Conservation (phyloP, 805 yeast species). For the Metschnikowia kofuensis region DNA sequence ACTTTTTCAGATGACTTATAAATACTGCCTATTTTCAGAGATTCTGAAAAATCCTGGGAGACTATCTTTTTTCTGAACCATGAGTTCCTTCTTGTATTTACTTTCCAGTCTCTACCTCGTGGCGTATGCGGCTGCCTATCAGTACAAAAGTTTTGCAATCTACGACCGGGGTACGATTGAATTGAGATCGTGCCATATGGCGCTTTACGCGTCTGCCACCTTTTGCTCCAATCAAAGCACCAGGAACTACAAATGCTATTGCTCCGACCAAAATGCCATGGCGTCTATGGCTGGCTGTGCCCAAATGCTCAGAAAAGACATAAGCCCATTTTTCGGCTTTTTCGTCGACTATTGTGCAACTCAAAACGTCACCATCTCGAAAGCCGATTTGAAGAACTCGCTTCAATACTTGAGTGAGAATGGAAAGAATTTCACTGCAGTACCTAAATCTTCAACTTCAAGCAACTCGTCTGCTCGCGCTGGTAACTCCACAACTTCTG, state of each 20-base stretch:
- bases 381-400: background rate
- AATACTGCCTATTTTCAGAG: background rate
- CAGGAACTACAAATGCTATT: constrained; percentile 1
- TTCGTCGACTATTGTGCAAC: background rate
- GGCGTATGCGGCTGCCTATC: constrained; percentile 1
- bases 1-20: background rate
- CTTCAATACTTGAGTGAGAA: constrained; percentile 1
- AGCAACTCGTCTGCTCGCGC: background rate
- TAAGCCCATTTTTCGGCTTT: background rate
- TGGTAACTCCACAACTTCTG: background rate
- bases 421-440: constrained; percentile 7
- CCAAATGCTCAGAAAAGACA: background rate
- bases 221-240: constrained; percentile 3
- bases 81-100: background rate
- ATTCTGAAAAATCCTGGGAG: no score
- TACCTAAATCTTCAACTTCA: background rate
- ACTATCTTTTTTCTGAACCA: background rate
- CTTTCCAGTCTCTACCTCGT: background rate
- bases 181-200: constrained; percentile 2
- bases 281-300: constrained; percentile 8
- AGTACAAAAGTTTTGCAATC: constrained; percentile 1
- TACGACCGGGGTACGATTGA: constrained; percentile 1
- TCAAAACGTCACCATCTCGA: background rate
- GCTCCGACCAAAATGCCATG: constrained; percentile 6
- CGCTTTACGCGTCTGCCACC: constrained; percentile 2